These are phyloP conservation scores for Leptodermis oblonga DNA, from an alignment of 257 asterid genomes.

Conservation along the genomic window DNA sequence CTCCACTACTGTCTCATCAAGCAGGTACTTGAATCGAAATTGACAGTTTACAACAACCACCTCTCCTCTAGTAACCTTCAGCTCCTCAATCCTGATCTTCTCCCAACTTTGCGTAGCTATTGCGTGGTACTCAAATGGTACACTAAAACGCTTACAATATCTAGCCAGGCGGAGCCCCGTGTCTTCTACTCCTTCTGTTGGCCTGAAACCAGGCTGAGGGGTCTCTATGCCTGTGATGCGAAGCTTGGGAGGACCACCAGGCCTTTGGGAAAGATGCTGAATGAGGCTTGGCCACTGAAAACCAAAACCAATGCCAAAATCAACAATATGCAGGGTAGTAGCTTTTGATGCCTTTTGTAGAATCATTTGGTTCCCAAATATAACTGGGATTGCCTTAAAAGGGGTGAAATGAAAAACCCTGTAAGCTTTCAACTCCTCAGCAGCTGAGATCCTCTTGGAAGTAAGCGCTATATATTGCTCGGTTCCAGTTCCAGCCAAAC, in stretches of 20 bases:
- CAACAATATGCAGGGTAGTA: conserved; percentile 14
- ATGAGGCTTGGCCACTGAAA: conserved; percentile 25
- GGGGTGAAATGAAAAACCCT: conserved; percentile 10
- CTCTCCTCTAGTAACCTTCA: conserved; percentile 11
- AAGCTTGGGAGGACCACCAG: conserved; percentile 22
- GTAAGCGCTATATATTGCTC: conserved; percentile 3
- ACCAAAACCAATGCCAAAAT: conserved; percentile 21
- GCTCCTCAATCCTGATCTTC: conserved; percentile 16
- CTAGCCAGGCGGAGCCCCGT: conserved; percentile 21
- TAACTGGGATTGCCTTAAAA: background rate
- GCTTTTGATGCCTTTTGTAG: conserved; percentile 9
- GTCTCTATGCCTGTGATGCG: conserved; percentile 21
- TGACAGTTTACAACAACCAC: conserved; percentile 19
- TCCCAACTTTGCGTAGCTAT: conserved; percentile 17
- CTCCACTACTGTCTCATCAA: conserved; percentile 17
- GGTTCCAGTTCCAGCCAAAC: conserved; percentile 14
- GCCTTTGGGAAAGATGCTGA: conserved; percentile 17
- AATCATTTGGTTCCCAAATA: conserved; percentile 15
- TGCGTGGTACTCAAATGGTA: conserved; percentile 18
- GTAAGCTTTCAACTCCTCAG: conserved; percentile 18
- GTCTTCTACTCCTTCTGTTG: conserved; percentile 12
- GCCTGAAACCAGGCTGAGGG: conserved; percentile 24
- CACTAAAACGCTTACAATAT: conserved; percentile 19
- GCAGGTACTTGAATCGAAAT: conserved; percentile 8
- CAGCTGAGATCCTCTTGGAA: conserved; percentile 10